These are phyloP conservation scores for Saccharomyces paradoxus DNA, from an alignment of 805 yeast species.

Conservation along the genomic window DNA sequence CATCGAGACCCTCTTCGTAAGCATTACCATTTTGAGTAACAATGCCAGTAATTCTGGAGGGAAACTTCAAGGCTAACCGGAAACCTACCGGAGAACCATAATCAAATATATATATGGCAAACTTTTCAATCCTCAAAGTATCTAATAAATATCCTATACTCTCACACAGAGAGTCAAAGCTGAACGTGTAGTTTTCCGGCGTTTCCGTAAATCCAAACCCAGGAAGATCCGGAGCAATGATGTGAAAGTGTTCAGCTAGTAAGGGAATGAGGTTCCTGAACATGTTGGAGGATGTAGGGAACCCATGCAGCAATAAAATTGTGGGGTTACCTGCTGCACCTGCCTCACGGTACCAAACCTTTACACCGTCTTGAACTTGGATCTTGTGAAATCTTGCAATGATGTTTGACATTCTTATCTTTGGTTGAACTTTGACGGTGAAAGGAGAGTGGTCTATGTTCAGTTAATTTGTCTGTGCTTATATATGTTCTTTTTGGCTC, in stretches of 20 bases:
- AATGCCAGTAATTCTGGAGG: slow-evolving; percentile 27
- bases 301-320: slow-evolving; percentile 38
- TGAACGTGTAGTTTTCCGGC: slow-evolving; percentile 24
- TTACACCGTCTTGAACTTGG: slow-evolving; percentile 5
- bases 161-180: slow-evolving; percentile 30
- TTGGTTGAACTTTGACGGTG: background rate
- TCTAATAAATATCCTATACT: slow-evolving; percentile 29
- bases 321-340: slow-evolving; percentile 31
- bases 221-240: slow-evolving; percentile 41
- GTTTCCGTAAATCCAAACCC: slow-evolving; percentile 34
- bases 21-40: slow-evolving; percentile 40
- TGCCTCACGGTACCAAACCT: slow-evolving; percentile 36
- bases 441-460: background rate
- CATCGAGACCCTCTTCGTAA: slow-evolving; percentile 36
- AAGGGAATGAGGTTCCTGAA: slow-evolving; percentile 33
- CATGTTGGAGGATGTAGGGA: slow-evolving; percentile 37
- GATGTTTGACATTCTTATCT: background rate
- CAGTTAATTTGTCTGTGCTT: background rate
- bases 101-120: slow-evolving; percentile 34
- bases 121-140: slow-evolving; percentile 22
- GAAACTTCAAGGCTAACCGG: slow-evolving; percentile 32
- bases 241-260: slow-evolving; percentile 31
- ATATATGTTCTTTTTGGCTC: background rate
- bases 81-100: slow-evolving; percentile 39
- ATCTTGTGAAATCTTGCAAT: slow-evolving; percentile 1